These are phyloP conservation scores for Mollisiaceae sp. DNA, from an alignment of 2,329 filamentous ascomycete species.

Conservation along the genomic window DNA sequence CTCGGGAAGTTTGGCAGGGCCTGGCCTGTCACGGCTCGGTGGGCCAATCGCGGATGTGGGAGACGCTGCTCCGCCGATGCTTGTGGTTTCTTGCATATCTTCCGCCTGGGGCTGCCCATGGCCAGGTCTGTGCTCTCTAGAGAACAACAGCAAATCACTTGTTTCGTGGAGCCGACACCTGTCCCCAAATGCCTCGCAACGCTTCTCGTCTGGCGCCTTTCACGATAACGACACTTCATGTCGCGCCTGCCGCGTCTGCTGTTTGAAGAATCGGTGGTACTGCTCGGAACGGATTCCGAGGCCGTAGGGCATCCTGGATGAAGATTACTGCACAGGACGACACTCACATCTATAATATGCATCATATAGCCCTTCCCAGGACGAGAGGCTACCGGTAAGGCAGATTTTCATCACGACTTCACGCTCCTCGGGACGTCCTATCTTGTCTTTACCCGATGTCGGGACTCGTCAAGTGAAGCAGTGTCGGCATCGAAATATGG, in stretches of 20 bases:
- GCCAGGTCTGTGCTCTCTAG: background rate
- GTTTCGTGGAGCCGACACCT: background rate
- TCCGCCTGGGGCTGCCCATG: background rate
- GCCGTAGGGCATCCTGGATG: background rate
- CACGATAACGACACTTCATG: background rate
- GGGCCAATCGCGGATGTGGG: background rate
- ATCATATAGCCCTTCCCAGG: background rate
- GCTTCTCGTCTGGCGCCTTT: background rate
- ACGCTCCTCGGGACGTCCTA: background rate
- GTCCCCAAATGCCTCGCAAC: background rate
- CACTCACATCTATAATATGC: background rate
- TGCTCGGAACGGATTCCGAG: background rate
- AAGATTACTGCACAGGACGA: constrained; percentile 1
- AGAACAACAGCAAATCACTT: background rate
- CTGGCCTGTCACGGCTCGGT: background rate
- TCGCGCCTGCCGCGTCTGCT: background rate
- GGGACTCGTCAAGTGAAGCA: constrained; percentile 2
- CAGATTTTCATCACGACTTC: background rate
- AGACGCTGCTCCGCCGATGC: background rate
- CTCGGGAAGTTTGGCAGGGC: background rate
- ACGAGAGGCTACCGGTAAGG: background rate
- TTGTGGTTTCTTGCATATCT: constrained; percentile 9
- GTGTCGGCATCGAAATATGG: background rate
- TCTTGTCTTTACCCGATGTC: background rate
- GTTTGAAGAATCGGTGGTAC: background rate